Evolutionary conservation across 495 filamentous ascomycete species (phyloP), one percentile per base, ranked within the genome.

Genomic region (Podospora comata): DNA sequence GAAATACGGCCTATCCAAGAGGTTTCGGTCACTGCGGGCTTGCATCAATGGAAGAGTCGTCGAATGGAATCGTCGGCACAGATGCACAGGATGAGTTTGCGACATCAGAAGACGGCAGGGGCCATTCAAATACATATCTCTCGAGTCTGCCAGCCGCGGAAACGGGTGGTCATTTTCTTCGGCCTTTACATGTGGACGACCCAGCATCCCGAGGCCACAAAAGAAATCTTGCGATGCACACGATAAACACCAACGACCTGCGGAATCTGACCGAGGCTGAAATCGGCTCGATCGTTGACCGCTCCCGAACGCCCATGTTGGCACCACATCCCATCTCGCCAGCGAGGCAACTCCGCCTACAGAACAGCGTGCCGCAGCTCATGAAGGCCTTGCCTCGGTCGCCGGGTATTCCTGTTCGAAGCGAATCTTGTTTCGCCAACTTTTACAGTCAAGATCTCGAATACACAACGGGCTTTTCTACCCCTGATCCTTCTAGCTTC

Each of bases 321-420:
- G 77, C 80, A 39, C 81, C 81, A 18, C 77, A 80, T 55, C 82
- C 82, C 13, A 82, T 83, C 15, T 84, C 81, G 13, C 79, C 83
- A 34, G 78, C 73, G 58, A 76, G 79, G 44, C 76, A 81, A 69
- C 75, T 84, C 55, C 80, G 76, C 65, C 73, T 83, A 62, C 83
- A 83, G 68, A 81, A 82, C 68, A 85, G 83, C 66, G 75, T 84
- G 28, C 81, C 83, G 57, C 79, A 80, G 67, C 72, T 85, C 54
- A 84, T 85, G 81, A 84, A 85, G 67, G 77, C 80, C 32, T 68
- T 84, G 30, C 83, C 82, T n/a, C 74, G 80, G 23, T 48, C 84
- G 32, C 79, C 81, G 19, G 72, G 73, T 64, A 60, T 59, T 20
- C 57, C 68, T 5, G 56, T 39, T 28, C 61, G 67, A 39, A 74